A percentile compares a stretch with the other conserved stretches of the same genome.
Conservation (phyloP, 2,329 filamentous ascomycete genomes). For the Dactylonectria estremocensis region DNA sequence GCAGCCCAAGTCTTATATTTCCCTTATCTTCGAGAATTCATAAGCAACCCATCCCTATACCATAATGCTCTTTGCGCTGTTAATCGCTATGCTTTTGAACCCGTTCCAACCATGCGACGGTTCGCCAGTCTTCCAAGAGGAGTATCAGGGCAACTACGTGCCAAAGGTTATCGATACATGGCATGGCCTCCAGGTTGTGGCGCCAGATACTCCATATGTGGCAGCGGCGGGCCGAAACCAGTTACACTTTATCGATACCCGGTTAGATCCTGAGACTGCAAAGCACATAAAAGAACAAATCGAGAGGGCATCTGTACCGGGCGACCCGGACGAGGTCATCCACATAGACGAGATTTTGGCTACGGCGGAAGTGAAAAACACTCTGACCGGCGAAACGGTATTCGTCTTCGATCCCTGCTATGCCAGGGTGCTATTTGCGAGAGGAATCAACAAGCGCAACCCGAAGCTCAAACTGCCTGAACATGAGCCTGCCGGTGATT, state of each 20-base stretch:
- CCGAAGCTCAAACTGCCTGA: not conserved
- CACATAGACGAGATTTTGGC: not conserved
- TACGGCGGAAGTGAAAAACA: slow-evolving; percentile 1
- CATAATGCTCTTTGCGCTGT: not conserved
- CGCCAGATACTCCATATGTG: slow-evolving; percentile 5
- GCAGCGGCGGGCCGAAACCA: not conserved
- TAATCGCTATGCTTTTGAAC: not conserved
- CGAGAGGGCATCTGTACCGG: not conserved
- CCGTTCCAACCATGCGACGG: not conserved
- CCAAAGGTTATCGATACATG: not conserved
- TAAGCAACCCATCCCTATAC: not conserved
- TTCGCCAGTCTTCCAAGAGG: not conserved
- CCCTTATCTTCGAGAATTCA: not conserved
- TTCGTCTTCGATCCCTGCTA: not conserved
- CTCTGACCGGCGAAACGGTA: not conserved
- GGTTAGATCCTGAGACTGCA: slow-evolving; percentile 5
- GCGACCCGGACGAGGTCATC: not conserved
- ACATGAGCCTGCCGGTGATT: slow-evolving; percentile 3
- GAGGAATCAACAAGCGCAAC: not conserved
- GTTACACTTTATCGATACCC: slow-evolving; percentile 1
- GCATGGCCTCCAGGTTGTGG: not conserved
- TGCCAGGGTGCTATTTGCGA: not conserved
- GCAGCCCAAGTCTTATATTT: not conserved
- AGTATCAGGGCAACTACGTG: not conserved
- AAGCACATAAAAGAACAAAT: not conserved